phyloP scores from a whole-genome alignment of 2,329 filamentous ascomycete genomes.

The Cytospora chrysosperma region DNA sequence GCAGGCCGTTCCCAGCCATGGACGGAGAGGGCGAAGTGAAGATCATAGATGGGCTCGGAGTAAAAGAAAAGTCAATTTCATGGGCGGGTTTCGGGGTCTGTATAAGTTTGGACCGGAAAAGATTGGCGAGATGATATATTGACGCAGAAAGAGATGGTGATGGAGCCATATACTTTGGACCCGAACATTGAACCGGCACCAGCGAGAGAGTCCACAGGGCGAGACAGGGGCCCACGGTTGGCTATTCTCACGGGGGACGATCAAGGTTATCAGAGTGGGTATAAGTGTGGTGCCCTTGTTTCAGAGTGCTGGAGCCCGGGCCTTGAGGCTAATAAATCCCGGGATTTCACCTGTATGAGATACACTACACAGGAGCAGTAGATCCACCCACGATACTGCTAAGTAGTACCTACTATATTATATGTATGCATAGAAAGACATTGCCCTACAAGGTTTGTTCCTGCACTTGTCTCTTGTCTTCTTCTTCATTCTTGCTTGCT shows the following conservation, averaged over 20 bases:
- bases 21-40: conserved; percentile 8
- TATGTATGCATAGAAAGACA: neutral
- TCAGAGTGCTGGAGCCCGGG: conserved; percentile 13
- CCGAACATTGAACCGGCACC: neutral
- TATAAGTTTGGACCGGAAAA: neutral
- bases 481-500: neutral
- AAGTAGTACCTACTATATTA: neutral
- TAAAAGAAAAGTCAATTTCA: neutral
- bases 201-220: neutral
- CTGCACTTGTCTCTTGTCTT: neutral
- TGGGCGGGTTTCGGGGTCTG: conserved; percentile 6
- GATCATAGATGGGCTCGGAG: conserved; percentile 8
- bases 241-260: neutral
- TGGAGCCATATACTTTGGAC: neutral
- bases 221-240: neutral
- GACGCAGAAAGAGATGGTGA: neutral
- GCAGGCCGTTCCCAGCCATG: neutral
- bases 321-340: neutral
- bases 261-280: conserved; percentile 4
- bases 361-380: neutral
- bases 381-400: neutral
- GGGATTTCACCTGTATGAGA: neutral
- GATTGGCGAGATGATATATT: conserved; percentile 10
- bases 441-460: too few relatives aligned
- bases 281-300: conserved; percentile 16